Percentiles rank a stretch among this genome's conserved stretches.
phyloP scores from a whole-genome alignment of 2,329 filamentous ascomycete genomes.

The Fusarium devonianum region DNA sequence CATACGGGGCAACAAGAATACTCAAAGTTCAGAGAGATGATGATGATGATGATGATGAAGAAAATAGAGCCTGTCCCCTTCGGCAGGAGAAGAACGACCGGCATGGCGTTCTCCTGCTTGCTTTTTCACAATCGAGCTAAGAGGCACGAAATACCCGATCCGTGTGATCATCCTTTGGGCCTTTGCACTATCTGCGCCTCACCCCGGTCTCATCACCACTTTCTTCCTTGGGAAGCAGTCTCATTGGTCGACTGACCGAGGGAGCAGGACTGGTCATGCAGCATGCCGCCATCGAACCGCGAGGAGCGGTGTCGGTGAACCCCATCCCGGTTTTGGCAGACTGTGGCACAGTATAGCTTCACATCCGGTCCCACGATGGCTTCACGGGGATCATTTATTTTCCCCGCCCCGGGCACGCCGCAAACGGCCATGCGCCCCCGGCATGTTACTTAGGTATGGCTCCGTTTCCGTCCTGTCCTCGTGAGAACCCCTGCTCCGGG shows the following conservation, averaged over 20 bases:
- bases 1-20: not conserved
- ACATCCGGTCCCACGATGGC: conserved; percentile 39
- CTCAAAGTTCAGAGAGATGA: not conserved
- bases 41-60: not conserved
- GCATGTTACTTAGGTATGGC: conserved; percentile 40
- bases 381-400: conserved; percentile 42
- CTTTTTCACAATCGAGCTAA: conserved; percentile 36
- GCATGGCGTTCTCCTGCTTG: conserved; percentile 24
- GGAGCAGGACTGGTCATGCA: conserved; percentile 36
- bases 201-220: conserved; percentile 43
- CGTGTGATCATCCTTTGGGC: conserved; percentile 40
- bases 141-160: conserved; percentile 40
- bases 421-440: conserved; percentile 41
- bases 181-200: conserved; percentile 42
- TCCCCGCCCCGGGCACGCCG: conserved; percentile 38
- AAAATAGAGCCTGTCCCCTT: not conserved
- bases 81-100: conserved; percentile 13
- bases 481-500: conserved; percentile 37
- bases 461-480: conserved; percentile 42
- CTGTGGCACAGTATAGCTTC: conserved; percentile 41
- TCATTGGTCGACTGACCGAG: conserved; percentile 40
- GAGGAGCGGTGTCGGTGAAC: conserved; percentile 43
- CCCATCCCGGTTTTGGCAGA: conserved; percentile 37
- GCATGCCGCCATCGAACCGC: conserved; percentile 41
- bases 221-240: conserved; percentile 34